Evolutionary conservation across 148 eudicot genomes (phyloP), one percentile per base, ranked within the genome.

Genomic region (Spergularia marina): DNA sequence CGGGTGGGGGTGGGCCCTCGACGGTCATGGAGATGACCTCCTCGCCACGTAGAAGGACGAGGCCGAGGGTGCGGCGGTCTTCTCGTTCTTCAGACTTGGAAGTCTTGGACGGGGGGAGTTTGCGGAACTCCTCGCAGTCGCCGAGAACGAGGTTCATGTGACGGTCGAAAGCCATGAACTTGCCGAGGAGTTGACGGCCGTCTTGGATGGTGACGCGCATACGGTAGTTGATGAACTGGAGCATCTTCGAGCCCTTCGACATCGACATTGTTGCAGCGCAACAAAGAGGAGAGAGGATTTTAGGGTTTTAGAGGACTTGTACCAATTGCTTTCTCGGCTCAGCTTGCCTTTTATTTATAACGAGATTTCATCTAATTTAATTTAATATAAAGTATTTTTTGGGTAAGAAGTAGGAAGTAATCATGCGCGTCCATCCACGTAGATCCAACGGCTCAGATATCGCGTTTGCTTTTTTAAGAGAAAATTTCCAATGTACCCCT

Each of bases 91-190:
- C 90, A 36, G 71, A 65, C 23, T 85, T 75, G 77, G 68, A 36
- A 39, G 71, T 79, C 68, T 87, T 78, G 72, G 90, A 82, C 0
- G 97, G 92, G 0, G 96, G 96, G 2, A 91, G 89, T 60, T 89
- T 89, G 7, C 98, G 98, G 65, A 87, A 90, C 88, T 94, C 98
- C 41, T 91, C 98, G 77, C 98, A 94, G 63, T 94, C 97, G 53
- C 97, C 98, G 68, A 94, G 86, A 23, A 91, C 98, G 74, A 94
- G 96, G 69, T 94, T 94, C 98, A 94, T 94, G 89, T 91, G 98
- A 60, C 97, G 96, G 68, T 94, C 98, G 85, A 94, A 94, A 51
- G 98, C 97, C 93, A 94, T 90, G 87, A 94, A 94, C 56, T 91
- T 91, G 0, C 98, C 98, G 79, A 91, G 85, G 1, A 94, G 84